Evolutionary conservation across 2,329 filamentous ascomycete genomes (phyloP).

Genomic region (Didymella segeticola): DNA sequence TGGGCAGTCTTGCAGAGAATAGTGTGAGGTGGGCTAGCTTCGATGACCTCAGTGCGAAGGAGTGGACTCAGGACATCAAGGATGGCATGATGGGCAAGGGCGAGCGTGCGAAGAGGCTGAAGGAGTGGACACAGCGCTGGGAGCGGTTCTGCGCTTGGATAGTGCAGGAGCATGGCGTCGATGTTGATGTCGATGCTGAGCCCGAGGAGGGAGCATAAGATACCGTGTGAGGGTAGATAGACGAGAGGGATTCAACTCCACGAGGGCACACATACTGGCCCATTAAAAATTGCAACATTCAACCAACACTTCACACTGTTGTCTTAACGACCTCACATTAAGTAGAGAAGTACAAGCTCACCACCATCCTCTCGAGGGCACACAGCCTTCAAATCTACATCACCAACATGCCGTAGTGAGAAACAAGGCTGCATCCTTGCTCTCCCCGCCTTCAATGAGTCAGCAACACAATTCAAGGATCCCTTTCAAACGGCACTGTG

Average conservation of each 20-base stretch:
- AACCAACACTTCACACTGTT: background rate
- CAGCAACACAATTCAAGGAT: too few relatives aligned
- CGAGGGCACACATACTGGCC: background rate
- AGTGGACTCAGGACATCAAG: constrained; percentile 76
- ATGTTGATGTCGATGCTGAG: constrained; percentile 56
- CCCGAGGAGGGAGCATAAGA: constrained; percentile 45
- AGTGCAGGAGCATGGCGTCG: constrained; percentile 73
- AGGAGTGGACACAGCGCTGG: constrained; percentile 82
- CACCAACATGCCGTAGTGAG: too few relatives aligned
- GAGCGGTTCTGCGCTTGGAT: constrained; percentile 93
- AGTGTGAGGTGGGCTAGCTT: constrained; percentile 89
- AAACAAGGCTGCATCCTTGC: too few relatives aligned
- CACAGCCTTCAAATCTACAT: too few relatives aligned
- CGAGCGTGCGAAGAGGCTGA: constrained; percentile 73
- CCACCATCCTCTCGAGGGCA: too few relatives aligned
- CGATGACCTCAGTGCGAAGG: constrained; percentile 74
- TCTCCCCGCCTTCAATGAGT: too few relatives aligned
- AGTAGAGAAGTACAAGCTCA: too few relatives aligned
- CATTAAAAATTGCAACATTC: background rate
- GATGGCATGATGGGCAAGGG: constrained; percentile 76
- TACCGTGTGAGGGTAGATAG: background rate
- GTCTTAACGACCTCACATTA: too few relatives aligned
- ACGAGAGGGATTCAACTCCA: constrained; percentile 16
- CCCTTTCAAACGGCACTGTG: too few relatives aligned
- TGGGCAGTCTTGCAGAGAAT: constrained; percentile 89